phyloP scores from a whole-genome alignment of 371 early-diverging fungal species.

The Mortierella sp. region DNA sequence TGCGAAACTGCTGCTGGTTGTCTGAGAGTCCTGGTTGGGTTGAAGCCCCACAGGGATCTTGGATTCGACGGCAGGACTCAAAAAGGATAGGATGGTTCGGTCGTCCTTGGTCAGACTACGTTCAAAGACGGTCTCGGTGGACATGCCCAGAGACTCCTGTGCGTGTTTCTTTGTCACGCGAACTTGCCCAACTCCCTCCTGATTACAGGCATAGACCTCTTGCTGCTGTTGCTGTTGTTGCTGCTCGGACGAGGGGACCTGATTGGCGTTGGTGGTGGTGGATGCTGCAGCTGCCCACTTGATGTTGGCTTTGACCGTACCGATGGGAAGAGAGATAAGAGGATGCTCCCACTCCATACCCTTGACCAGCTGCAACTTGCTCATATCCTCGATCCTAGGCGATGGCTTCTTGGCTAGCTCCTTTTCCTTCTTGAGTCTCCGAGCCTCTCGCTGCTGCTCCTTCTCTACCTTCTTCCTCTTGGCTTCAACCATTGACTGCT shows the following conservation, averaged over 20 bases:
- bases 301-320: constrained; percentile 12
- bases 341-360: constrained; percentile 15
- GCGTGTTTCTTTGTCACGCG: constrained; percentile 15
- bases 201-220: constrained; percentile 5
- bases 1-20: not conserved
- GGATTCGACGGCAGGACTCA: constrained; percentile 13
- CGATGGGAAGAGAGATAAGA: constrained; percentile 15
- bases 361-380: constrained; percentile 17
- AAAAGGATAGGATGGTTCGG: constrained; percentile 7
- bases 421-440: constrained; percentile 12
- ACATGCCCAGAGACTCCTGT: constrained; percentile 14
- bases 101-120: constrained; percentile 10
- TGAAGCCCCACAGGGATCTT: constrained; percentile 1
- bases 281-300: constrained; percentile 18
- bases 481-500: constrained; percentile 10
- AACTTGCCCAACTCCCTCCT: constrained; percentile 6
- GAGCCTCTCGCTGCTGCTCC: constrained; percentile 7
- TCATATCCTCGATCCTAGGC: constrained; percentile 17
- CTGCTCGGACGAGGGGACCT: constrained; percentile 8
- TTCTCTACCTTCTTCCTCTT: not conserved
- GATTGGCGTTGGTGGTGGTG: not conserved
- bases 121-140: constrained; percentile 4
- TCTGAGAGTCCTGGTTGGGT: not conserved
- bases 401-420: constrained; percentile 3
- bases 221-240: not conserved